phyloP scores from a whole-genome alignment of 2,329 filamentous ascomycete genomes.

The Teratosphaeria zuluensis region DNA sequence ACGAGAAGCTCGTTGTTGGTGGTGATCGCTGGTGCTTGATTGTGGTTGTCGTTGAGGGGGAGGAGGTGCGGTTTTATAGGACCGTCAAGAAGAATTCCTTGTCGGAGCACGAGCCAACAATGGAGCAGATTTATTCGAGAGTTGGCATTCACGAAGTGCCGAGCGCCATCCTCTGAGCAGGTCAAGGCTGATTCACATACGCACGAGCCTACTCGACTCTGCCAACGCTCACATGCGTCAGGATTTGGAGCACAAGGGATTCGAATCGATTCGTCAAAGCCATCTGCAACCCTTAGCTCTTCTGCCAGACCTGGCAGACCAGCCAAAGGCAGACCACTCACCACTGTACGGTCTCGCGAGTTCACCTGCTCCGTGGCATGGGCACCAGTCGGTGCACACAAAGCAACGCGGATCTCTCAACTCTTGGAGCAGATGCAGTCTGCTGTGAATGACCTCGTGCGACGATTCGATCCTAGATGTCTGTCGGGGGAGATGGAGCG shows the following conservation, averaged over 20 bases:
- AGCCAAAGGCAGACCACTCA: no score
- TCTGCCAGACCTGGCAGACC: no score
- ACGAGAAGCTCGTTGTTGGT: not conserved
- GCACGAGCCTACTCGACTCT: not conserved
- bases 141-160: not conserved
- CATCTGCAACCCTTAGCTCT: no score
- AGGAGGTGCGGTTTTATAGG: not conserved
- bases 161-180: not conserved
- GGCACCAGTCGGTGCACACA: no score
- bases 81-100: not conserved
- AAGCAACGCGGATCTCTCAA: no score
- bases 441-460: no score
- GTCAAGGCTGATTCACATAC: not conserved
- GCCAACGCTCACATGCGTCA: not conserved
- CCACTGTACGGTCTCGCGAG: no score
- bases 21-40: not conserved
- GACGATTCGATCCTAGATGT: no score
- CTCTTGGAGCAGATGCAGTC: no score
- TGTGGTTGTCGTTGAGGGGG: not conserved
- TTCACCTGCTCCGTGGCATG: no score
- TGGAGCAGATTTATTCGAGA: not conserved
- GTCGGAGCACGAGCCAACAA: not conserved
- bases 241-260: not conserved
- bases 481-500: not conserved
- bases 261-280: not conserved